Base-by-base conservation (phyloP, 2,329 filamentous ascomycete genomes). In the Alternaria rosae region DNA sequence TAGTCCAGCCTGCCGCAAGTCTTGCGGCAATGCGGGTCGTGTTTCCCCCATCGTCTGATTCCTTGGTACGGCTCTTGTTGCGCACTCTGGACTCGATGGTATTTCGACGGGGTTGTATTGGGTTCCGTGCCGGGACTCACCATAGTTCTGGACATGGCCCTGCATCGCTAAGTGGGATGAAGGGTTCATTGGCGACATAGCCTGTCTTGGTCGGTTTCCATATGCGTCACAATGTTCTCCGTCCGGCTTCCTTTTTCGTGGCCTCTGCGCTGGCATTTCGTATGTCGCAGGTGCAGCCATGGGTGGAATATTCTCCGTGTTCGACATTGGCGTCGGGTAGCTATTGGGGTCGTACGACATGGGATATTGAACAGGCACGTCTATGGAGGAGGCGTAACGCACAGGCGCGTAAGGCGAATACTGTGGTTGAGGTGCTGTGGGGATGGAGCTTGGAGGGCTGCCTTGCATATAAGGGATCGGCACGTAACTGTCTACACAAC, bases 1-100 rank as follows among this genome's bases (percentile, higher is more conserved):
- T 8, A 87, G 88, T 70, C 90, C 86, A 23, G 93, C 92, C 58
- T 96, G 92, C 66, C 88, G 85, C 61, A 85, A 81, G 1, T 15
- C 7, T 32, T 51, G 9, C 11, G 10, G 20, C 32, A 41, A 44
- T n/a, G 3, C 20, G 25, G 20, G 32, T 20, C 12, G 35, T 17
- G n/a, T 12, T 5, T 15, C 4, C 9, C 15, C 8, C n/a, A 17
- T 7, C 6, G 25, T 13, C 20, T 45, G n/a, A n/a, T 7, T 28
- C 10, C 23, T 28, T 4, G 20, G 35, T n/a, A 23, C 17, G 11
- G n/a, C n/a, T n/a, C 21, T 28, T 9, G n/a, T 10, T 32, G 7
- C 6, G 13, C 15, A 44, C 35, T 69, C 66, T 9, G 70, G 69
- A 20, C 64, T 71, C 5, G 68, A 62, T 4, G 55, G 44, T 6